Conservation (phyloP, 1,284 basidiomycete genomes). For the Sanghuangporus weigelae region DNA sequence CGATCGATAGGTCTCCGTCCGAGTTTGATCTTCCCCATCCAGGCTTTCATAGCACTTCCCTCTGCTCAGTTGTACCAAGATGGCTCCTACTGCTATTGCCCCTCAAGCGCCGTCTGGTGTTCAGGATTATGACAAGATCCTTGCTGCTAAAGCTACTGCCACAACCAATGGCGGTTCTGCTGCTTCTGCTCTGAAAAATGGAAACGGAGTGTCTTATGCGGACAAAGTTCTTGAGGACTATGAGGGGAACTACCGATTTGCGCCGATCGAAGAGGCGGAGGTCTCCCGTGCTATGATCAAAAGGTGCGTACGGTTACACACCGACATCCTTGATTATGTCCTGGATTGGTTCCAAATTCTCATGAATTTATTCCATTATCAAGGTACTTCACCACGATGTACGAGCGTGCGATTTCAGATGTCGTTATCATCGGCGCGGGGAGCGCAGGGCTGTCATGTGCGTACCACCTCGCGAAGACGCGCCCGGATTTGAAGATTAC, state of each 20-base stretch:
- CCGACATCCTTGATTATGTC: background rate
- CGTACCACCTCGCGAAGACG: slow-evolving; percentile 64
- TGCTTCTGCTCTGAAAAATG: slow-evolving; percentile 10
- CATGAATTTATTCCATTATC: background rate
- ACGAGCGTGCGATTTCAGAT: slow-evolving; percentile 71
- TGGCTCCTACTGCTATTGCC: slow-evolving; percentile 31
- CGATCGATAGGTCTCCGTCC: background rate
- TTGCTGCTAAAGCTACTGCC: slow-evolving; percentile 23
- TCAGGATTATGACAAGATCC: slow-evolving; percentile 22
- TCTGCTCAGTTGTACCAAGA: slow-evolving; percentile 9
- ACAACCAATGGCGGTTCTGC: slow-evolving; percentile 22
- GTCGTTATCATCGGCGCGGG: slow-evolving; percentile 80
- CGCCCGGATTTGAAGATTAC: slow-evolving; percentile 78
- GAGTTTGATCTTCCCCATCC: background rate
- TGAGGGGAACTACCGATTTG: slow-evolving; percentile 60
- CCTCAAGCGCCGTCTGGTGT: slow-evolving; percentile 13
- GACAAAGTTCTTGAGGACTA: slow-evolving; percentile 43
- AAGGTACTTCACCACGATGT: slow-evolving; percentile 70
- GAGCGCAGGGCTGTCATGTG: slow-evolving; percentile 75
- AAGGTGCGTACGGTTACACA: slow-evolving; percentile 35
- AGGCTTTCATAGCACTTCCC: background rate
- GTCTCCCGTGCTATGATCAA: slow-evolving; percentile 79
- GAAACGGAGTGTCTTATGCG: slow-evolving; percentile 13
- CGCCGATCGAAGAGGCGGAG: slow-evolving; percentile 71
- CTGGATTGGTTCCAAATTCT: background rate